These are phyloP conservation scores for Pleurotus ostreatus DNA, from an alignment of 768 basidiomycete species.

Conservation along the genomic window DNA sequence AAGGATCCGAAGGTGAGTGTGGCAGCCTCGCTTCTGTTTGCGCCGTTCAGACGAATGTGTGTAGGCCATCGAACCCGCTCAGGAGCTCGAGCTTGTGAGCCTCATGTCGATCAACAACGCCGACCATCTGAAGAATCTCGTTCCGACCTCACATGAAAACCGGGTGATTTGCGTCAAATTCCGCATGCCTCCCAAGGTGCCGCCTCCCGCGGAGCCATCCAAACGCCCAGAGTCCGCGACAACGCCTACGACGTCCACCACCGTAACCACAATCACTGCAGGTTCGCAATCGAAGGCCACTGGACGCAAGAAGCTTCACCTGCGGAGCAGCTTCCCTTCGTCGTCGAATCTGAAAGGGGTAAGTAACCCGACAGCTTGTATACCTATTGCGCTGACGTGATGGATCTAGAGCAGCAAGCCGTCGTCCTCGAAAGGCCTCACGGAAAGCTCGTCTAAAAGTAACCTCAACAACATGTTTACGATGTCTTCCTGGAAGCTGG, in stretches of 20 bases:
- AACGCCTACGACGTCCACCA: not conserved
- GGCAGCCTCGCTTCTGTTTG: not conserved
- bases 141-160: not conserved
- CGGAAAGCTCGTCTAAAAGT: slow-evolving; percentile 1
- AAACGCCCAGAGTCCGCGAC: not conserved
- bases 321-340: slow-evolving; percentile 1
- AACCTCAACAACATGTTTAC: slow-evolving; percentile 9
- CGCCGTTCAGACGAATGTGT: not conserved
- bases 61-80: slow-evolving; percentile 36
- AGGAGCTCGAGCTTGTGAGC: slow-evolving; percentile 33
- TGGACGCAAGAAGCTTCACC: not conserved
- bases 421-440: not conserved
- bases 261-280: not conserved
- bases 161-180: slow-evolving; percentile 12
- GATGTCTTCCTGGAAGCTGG: slow-evolving; percentile 1
- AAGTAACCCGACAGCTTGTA: not conserved
- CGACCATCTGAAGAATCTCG: slow-evolving; percentile 30
- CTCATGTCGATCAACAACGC: slow-evolving; percentile 41
- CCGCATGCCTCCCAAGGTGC: not conserved
- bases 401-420: not conserved
- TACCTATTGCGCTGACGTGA: not conserved
- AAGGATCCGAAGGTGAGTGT: slow-evolving; percentile 47
- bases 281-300: not conserved
- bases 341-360: not conserved
- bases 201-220: not conserved